Base-by-base conservation (phyloP, 176 grass and related monocot genomes). In the Chrysopogon serrulatus region DNA sequence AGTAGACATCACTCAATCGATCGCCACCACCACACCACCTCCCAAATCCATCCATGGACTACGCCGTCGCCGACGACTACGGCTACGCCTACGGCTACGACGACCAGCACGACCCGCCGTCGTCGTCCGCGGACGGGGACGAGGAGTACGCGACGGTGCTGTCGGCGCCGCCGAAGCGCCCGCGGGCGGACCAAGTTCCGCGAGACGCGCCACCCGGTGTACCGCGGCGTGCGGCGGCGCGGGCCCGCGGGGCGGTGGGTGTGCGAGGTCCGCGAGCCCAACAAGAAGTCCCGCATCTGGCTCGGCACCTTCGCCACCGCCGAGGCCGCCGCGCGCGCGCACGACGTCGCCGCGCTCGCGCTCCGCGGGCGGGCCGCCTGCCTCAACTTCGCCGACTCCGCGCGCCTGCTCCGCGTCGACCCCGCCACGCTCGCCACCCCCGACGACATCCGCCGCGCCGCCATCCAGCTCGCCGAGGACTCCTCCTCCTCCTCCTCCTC, bases 311-410 rank as follows among this genome's bases (percentile, higher is more conserved):
- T 94, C 86, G 82, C 88, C 56, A 94, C 86, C 2, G 45, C 88
- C 71, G 88, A 91, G 33, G 91, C 91, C 83, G 94, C 94, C 0
- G 94, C 94, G 5, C 92, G 94, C n/a, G 94, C 94, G 15, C 92
- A 97, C 74, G 95, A 98, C 80, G 95, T 93, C 36, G 95, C 95
- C 10, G 95, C 92, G 13, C 90, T 95, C 1, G 90, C 90, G 0
- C 91, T 98, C 0, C 88, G 95, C 0, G 95, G 95, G 2, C 82
- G 73, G 15, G 83, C 81, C 0, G 92, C 95, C 0, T 93, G 87
- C 87, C 82, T 98, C 82, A 93, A 98, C 84, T 98, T 98, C 79
- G 86, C 95, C 17, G 95, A 98, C 87, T 98, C 92, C 0, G 96
- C 92, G 0, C 10, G 65, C 0, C 80, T 97, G 23, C 90, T 94